phyloP scores from a whole-genome alignment of 2,329 filamentous ascomycete genomes.

The Mollisia scopiformis region DNA sequence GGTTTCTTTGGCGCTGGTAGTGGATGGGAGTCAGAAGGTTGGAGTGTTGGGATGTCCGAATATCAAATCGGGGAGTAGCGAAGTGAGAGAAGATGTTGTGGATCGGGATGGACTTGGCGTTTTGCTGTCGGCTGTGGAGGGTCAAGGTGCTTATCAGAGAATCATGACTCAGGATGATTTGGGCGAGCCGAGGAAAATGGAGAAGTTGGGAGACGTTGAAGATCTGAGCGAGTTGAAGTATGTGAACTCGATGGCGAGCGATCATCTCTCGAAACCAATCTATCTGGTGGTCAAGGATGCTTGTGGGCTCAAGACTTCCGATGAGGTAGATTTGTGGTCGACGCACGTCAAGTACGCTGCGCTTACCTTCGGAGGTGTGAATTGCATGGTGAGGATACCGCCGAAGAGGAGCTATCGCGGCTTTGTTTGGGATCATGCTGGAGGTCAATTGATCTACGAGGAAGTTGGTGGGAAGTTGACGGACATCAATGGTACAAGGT shows the following conservation, averaged over 20 bases:
- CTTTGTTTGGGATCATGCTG: constrained; percentile 57
- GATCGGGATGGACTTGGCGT: constrained; percentile 46
- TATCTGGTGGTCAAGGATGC: constrained; percentile 40
- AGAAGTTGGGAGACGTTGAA: constrained; percentile 18
- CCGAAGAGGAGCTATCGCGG: constrained; percentile 31
- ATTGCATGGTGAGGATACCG: constrained; percentile 52
- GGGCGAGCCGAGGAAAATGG: constrained; percentile 37
- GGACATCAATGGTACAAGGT: constrained; percentile 51
- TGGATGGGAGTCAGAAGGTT: constrained; percentile 58
- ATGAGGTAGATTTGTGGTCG: constrained; percentile 47
- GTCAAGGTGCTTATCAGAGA: constrained; percentile 44
- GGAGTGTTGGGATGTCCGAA: constrained; percentile 67
- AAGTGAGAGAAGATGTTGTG: constrained; percentile 42
- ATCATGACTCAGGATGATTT: constrained; percentile 40
- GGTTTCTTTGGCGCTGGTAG: constrained; percentile 60
- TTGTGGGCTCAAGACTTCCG: constrained; percentile 33
- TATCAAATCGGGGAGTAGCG: constrained; percentile 45
- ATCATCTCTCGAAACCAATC: constrained; percentile 6
- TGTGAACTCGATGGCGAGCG: constrained; percentile 47
- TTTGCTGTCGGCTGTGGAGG: constrained; percentile 51
- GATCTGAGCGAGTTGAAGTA: constrained; percentile 42
- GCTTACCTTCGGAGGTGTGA: constrained; percentile 51
- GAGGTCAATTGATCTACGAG: constrained; percentile 52
- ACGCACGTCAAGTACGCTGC: constrained; percentile 57
- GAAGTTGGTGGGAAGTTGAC: constrained; percentile 53